Evolutionary conservation across 805 yeast genomes (phyloP).

Genomic region (Schwanniomyces polymorphus): DNA sequence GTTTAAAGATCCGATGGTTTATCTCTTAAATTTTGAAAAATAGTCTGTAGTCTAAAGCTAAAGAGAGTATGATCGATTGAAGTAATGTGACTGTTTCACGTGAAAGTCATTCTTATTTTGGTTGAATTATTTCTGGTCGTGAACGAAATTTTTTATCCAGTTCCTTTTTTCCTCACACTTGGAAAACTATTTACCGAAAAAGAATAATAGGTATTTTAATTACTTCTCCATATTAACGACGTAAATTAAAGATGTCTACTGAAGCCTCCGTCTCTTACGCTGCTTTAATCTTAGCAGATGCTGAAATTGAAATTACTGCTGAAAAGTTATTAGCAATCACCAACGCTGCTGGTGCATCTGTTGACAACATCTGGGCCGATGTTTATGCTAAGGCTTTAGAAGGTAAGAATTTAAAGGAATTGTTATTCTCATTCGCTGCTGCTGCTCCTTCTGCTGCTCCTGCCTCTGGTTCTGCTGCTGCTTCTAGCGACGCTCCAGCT

Average conservation of each 20-base stretch:
- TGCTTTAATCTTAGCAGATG: constrained; percentile 96
- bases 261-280: constrained; percentile 97
- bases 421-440: constrained; percentile 57
- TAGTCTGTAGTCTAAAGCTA: too few species aligned
- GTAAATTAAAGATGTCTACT: constrained; percentile 60
- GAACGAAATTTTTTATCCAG: not conserved
- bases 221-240: not conserved
- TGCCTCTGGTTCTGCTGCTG: constrained; percentile 33
- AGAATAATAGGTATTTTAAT: not conserved
- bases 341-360: constrained; percentile 79
- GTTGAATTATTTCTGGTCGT: not conserved
- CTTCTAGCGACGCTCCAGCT: constrained; percentile 62
- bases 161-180: not conserved
- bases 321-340: constrained; percentile 79
- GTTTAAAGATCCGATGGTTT: too few species aligned
- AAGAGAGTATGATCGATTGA: too few species aligned
- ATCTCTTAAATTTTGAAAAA: not conserved
- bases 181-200: constrained; percentile 2
- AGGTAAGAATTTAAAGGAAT: constrained; percentile 81
- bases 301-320: constrained; percentile 89
- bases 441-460: constrained; percentile 42
- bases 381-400: constrained; percentile 85
- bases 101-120: constrained; percentile 5
- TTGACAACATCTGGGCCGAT: constrained; percentile 83
- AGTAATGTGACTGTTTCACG: constrained; percentile 14